Conservation (phyloP, 1,284 basidiomycete genomes). For the Cryptococcus sp. region DNA sequence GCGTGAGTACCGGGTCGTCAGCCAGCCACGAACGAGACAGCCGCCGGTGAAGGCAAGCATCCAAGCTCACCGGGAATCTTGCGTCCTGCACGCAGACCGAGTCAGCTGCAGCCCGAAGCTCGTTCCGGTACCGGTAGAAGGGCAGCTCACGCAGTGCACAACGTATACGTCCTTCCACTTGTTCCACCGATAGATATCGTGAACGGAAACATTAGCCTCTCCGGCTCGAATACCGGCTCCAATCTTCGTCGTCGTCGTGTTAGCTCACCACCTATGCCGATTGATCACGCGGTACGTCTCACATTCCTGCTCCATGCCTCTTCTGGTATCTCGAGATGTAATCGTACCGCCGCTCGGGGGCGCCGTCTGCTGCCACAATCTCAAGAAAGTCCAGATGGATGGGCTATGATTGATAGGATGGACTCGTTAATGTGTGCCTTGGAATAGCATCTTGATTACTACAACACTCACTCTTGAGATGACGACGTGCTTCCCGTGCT, state of each 20-base stretch:
- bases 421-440: not conserved
- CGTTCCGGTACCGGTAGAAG: too few relatives aligned
- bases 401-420: conserved; percentile 16
- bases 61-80: conserved; percentile 19
- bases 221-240: conserved; percentile 22
- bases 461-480: conserved; percentile 30
- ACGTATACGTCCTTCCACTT: conserved; percentile 26
- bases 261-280: too few relatives aligned
- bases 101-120: too few relatives aligned
- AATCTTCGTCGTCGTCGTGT: conserved; percentile 1
- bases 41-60: too few relatives aligned
- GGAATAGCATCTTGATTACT: not conserved
- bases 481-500: conserved; percentile 34
- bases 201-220: conserved; percentile 39
- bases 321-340: conserved; percentile 20
- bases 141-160: conserved; percentile 29
- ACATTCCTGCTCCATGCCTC: conserved; percentile 15
- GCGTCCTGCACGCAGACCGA: conserved; percentile 5
- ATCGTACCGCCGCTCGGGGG: conserved; percentile 35
- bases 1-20: too few relatives aligned
- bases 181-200: conserved; percentile 23
- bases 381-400: conserved; percentile 38
- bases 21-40: too few relatives aligned
- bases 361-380: conserved; percentile 25
- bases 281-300: conserved; percentile 5